Base-by-base conservation (phyloP, 805 yeast genomes). In the Lipomyces anomalus region DNA sequence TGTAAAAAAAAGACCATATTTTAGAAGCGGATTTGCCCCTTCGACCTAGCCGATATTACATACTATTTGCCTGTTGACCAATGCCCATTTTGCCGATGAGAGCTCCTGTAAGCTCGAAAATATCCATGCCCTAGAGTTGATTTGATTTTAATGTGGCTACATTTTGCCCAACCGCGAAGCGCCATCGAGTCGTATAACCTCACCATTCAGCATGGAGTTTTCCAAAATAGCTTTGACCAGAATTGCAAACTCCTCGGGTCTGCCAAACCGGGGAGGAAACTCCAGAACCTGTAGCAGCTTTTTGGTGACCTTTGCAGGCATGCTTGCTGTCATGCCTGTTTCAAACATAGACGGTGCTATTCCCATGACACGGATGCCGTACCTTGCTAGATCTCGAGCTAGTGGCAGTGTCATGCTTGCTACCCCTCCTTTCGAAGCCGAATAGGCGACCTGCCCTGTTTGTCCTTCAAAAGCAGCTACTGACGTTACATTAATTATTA, bases 391-490 rank as follows among this genome's bases (percentile, higher is more conserved):
- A 26, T 46, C 53, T 18, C 50, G 50, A 6, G 53, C 47, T 18
- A 49, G 37, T 6, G 53, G 50, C 28, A 49, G 47, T 22, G 41
- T 29, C 22, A 46, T 39, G 21, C 36, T 18, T 16, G 43, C 47
- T 22, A 49, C 34, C 6, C 45, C 50, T 37, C 53, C 50, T 24
- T 49, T 49, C 30, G 50, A 46, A 38, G 67, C 47, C 5, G 41
- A 47, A 40, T 49, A 49, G 21, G 53, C 50, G 26, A 45, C 26
- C 20, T 41, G 50, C 26, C 50, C 50, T 21, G 36, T 29, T 22
- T 42, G 53, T 16, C 53, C 53, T 6, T 48, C 53, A 38, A 38
- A n/a, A 21, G 41, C 47, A 18, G 53, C 42, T 26, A 43, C 50
- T 23, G 53, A 49, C 21, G 48, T 29, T 7, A 49, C 47, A 35